Evolutionary conservation across 2,329 filamentous ascomycete species (phyloP).

Genomic region (Paecilomyces niveus): DNA sequence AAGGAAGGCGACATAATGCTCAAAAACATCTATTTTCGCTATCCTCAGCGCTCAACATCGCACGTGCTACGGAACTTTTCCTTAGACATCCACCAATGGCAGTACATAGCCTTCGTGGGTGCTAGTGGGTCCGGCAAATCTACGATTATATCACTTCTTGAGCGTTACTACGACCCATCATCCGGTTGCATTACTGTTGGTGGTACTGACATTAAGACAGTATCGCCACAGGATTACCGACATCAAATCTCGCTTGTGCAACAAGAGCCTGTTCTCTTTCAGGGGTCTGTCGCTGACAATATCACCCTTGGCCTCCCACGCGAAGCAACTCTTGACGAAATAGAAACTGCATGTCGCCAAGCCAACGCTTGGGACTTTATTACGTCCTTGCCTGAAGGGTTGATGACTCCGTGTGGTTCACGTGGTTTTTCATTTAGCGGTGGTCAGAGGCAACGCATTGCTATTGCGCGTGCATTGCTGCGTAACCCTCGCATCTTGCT

Average conservation of each 20-base stretch:
- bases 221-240: constrained; percentile 84
- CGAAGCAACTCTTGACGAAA: constrained; percentile 62
- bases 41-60: constrained; percentile 83
- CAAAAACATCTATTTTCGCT: constrained; percentile 86
- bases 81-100: constrained; percentile 38
- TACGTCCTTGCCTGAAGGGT: constrained; percentile 61
- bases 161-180: constrained; percentile 89
- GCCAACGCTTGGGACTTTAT: constrained; percentile 93
- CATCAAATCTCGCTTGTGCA: constrained; percentile 78
- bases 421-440: constrained; percentile 38
- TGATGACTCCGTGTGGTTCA: constrained; percentile 2
- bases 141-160: constrained; percentile 83
- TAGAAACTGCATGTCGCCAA: constrained; percentile 75
- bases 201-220: constrained; percentile 67
- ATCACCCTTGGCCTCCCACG: constrained; percentile 69
- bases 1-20: constrained; percentile 81
- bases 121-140: constrained; percentile 90
- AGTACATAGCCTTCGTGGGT: constrained; percentile 71
- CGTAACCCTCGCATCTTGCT: constrained; percentile 81
- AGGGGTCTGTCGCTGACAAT: constrained; percentile 85
- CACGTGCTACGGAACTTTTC: constrained; percentile 81
- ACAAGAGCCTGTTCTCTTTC: constrained; percentile 90
- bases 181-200: constrained; percentile 75
- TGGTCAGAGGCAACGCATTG: constrained; percentile 90
- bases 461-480: constrained; percentile 83